These are phyloP conservation scores for Cutaneotrichosporon sp. DNA, from an alignment of 1,284 basidiomycete genomes.

Conservation along the genomic window DNA sequence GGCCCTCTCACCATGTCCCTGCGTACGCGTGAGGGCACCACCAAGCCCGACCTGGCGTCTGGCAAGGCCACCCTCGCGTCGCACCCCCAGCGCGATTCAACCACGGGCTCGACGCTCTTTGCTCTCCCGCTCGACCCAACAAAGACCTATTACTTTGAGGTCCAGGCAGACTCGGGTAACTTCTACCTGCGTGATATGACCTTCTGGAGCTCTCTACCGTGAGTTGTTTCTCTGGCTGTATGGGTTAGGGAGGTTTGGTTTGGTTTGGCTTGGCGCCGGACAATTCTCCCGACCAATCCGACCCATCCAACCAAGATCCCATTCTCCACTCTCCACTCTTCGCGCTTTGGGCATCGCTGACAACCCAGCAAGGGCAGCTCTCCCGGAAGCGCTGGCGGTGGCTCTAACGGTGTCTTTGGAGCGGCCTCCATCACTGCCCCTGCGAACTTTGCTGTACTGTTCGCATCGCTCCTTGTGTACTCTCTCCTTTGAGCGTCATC, in stretches of 20 bases:
- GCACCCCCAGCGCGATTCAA: background rate
- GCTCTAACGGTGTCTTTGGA: background rate
- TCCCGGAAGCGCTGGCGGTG: background rate
- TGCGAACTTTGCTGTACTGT: slow-evolving; percentile 7
- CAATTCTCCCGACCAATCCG: background rate
- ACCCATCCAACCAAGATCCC: background rate
- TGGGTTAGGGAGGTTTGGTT: background rate
- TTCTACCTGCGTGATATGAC: slow-evolving; percentile 6
- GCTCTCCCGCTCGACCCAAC: slow-evolving; percentile 5
- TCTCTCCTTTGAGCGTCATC: background rate
- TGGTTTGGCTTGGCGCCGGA: background rate
- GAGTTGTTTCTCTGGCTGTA: background rate
- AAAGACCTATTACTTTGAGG: slow-evolving; percentile 6
- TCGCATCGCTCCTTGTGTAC: slow-evolving; percentile 7
- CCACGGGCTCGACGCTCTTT: slow-evolving; percentile 4
- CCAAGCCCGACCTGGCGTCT: slow-evolving; percentile 5
- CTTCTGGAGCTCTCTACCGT: slow-evolving; percentile 1
- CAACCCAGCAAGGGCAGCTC: background rate
- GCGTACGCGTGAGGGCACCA: background rate
- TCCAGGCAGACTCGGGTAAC: background rate
- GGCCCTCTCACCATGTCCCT: background rate
- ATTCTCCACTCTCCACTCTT: no score
- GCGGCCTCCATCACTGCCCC: background rate
- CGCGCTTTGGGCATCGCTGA: background rate
- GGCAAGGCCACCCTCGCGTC: background rate